These are phyloP conservation scores for Neonectria magnoliae DNA, from an alignment of 2,329 filamentous ascomycete species.

Conservation along the genomic window DNA sequence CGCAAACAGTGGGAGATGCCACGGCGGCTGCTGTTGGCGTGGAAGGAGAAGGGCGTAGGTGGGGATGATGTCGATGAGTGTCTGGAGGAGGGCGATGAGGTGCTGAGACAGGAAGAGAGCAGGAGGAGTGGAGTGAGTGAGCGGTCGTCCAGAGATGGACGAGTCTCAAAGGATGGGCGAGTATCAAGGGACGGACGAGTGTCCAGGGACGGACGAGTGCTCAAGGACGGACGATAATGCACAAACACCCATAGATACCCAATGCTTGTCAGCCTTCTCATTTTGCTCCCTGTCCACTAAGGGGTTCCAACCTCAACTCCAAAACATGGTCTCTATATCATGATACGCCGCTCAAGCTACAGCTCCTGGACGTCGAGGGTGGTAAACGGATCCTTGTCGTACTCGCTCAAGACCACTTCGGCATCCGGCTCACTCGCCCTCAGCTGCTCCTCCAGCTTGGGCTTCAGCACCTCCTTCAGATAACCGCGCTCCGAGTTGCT, in stretches of 20 bases:
- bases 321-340: constrained; percentile 2
- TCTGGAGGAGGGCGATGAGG: constrained; percentile 65
- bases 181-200: constrained; percentile 30
- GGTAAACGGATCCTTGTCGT: constrained; percentile 88
- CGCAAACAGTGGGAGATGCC: constrained; percentile 66
- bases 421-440: constrained; percentile 60
- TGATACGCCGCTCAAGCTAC: constrained; percentile 29
- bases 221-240: constrained; percentile 27
- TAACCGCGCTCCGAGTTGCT: constrained; percentile 93
- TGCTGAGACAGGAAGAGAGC: constrained; percentile 45
- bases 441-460: constrained; percentile 70
- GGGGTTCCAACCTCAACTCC: constrained; percentile 14
- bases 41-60: constrained; percentile 65
- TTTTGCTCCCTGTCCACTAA: neutral
- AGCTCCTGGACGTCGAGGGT: constrained; percentile 67
- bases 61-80: constrained; percentile 64
- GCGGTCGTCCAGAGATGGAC: constrained; percentile 33
- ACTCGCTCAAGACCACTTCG: constrained; percentile 78
- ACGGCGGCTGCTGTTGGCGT: constrained; percentile 59
- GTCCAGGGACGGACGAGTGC: neutral
- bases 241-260: constrained; percentile 33
- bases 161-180: constrained; percentile 29
- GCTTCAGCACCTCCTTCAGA: constrained; percentile 74
- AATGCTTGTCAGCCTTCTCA: constrained; percentile 21
- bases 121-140: constrained; percentile 33